Conservation (phyloP, 1,284 basidiomycete species). For the Gomphus sp. region DNA sequence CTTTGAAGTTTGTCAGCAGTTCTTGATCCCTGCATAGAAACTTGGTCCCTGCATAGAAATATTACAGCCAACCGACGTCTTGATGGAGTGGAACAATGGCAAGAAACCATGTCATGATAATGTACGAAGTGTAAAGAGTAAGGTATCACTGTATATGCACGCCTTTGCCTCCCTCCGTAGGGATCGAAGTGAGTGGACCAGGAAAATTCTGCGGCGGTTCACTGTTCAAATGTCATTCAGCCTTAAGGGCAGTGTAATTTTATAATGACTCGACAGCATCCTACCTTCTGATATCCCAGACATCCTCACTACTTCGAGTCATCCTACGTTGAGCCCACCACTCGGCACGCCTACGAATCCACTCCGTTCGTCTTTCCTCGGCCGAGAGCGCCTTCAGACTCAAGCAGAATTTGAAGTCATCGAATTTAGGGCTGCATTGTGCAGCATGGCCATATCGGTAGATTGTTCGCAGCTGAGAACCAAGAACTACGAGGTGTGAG, state of each 20-base stretch:
- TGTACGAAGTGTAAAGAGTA: too few species aligned
- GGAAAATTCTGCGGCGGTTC: slow-evolving; percentile 23
- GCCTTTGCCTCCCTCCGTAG: not conserved
- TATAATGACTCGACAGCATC: slow-evolving; percentile 17
- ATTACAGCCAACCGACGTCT: too few species aligned
- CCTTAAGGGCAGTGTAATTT: not conserved
- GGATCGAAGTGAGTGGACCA: slow-evolving; percentile 2
- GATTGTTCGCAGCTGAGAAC: slow-evolving; percentile 74
- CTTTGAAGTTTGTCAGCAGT: too few species aligned
- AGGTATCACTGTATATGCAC: not conserved
- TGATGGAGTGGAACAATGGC: too few species aligned
- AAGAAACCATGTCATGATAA: not conserved
- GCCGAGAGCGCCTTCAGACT: slow-evolving; percentile 70
- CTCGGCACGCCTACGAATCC: slow-evolving; percentile 82
- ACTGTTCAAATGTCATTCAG: slow-evolving; percentile 12
- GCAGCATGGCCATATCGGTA: slow-evolving; percentile 81
- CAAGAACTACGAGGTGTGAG: slow-evolving; percentile 48
- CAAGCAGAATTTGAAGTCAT: slow-evolving; percentile 96
- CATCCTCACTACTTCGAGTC: slow-evolving; percentile 79
- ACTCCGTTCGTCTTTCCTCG: slow-evolving; percentile 71
- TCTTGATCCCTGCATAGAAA: too few species aligned
- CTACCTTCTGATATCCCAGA: slow-evolving; percentile 84
- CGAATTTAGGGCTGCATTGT: slow-evolving; percentile 71
- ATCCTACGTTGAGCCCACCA: slow-evolving; percentile 81
- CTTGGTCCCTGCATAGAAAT: too few species aligned